These are phyloP conservation scores for Parascedosporium putredinis DNA, from an alignment of 2,329 filamentous ascomycete genomes.

Conservation along the genomic window DNA sequence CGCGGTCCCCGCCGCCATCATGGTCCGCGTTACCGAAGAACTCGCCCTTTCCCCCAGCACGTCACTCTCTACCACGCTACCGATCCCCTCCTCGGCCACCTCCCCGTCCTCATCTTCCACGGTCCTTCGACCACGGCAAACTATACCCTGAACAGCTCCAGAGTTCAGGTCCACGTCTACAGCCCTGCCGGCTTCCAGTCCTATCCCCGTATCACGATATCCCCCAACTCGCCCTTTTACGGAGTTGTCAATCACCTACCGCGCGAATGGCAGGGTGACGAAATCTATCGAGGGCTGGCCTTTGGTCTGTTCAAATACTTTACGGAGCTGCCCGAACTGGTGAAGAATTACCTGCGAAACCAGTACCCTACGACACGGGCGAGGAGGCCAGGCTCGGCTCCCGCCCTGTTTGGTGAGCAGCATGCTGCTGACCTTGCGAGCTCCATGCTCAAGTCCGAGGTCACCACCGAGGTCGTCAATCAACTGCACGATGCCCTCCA, in stretches of 20 bases:
- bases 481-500: conserved; percentile 67
- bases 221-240: conserved; percentile 86
- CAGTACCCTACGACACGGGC: conserved; percentile 42
- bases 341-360: conserved; percentile 61
- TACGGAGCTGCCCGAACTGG: conserved; percentile 65
- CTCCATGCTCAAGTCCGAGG: conserved; percentile 73
- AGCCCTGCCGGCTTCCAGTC: conserved; percentile 80
- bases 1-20: conserved; percentile 36
- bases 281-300: conserved; percentile 80
- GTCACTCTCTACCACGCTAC: conserved; percentile 82
- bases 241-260: conserved; percentile 81
- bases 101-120: conserved; percentile 83
- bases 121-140: conserved; percentile 84
- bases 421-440: conserved; percentile 87
- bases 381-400: conserved; percentile 51
- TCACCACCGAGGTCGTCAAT: conserved; percentile 59
- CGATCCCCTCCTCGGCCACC: conserved; percentile 71
- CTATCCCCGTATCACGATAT: conserved; percentile 84
- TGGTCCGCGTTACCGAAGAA: conserved; percentile 75
- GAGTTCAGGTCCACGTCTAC: conserved; percentile 90
- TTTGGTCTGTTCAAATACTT: conserved; percentile 95
- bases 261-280: conserved; percentile 89
- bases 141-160: conserved; percentile 76
- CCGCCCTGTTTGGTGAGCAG: conserved; percentile 73
- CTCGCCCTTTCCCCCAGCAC: conserved; percentile 69